Evolutionary conservation across 2,329 filamentous ascomycete genomes (phyloP).

Genomic region (Sarocladium strictum): DNA sequence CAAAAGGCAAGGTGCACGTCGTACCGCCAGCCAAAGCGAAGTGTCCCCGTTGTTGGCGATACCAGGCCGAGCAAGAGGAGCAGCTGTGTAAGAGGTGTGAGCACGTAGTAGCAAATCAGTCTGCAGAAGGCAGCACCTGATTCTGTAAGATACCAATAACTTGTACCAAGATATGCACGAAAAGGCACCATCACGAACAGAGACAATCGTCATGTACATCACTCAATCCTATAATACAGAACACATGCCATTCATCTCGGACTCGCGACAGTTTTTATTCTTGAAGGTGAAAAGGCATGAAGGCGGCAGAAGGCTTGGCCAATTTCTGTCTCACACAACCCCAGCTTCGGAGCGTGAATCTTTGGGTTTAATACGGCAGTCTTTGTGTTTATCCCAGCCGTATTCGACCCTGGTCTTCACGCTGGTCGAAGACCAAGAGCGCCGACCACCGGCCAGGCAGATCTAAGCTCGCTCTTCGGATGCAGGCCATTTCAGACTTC

Average conservation of each 20-base stretch:
- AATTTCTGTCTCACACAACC: background rate
- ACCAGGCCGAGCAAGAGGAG: slow-evolving; percentile 61
- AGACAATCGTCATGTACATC: background rate
- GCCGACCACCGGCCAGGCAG: background rate
- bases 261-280: background rate
- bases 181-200: background rate
- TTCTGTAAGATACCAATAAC: background rate
- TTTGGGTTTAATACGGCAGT: too few species aligned
- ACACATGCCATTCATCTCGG: background rate
- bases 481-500: too few species aligned
- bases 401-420: background rate
- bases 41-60: slow-evolving; percentile 87
- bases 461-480: background rate
- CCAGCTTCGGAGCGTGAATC: background rate
- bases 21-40: slow-evolving; percentile 54
- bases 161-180: slow-evolving; percentile 7
- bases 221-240: background rate
- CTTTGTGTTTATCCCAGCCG: background rate
- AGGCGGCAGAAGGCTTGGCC: background rate
- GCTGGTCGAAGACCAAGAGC: background rate
- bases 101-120: slow-evolving; percentile 42
- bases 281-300: background rate
- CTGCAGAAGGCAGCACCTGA: slow-evolving; percentile 4
- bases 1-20: slow-evolving; percentile 34
- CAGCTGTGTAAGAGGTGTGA: slow-evolving; percentile 69